Percentiles rank a stretch among this genome's conserved stretches.
phyloP scores from a whole-genome alignment of 805 yeast species.

The Lachancea dasiensis region DNA sequence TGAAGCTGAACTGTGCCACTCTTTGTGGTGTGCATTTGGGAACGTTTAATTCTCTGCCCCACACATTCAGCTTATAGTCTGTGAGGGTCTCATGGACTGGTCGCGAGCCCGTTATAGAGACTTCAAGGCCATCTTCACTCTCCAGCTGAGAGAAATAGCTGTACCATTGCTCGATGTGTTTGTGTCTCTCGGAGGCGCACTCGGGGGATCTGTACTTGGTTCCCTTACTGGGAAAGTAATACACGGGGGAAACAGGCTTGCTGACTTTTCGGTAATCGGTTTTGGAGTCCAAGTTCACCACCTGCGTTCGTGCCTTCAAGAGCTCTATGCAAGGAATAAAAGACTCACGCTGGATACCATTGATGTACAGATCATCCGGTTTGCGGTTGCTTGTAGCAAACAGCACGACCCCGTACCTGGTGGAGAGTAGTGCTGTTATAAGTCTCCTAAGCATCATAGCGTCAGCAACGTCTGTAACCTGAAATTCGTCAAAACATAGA shows the following conservation, averaged over 20 bases:
- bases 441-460: conserved; percentile 90
- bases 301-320: conserved; percentile 66
- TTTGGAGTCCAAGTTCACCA: conserved; percentile 78
- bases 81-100: conserved; percentile 13
- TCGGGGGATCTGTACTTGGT: conserved; percentile 46
- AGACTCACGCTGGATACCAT: conserved; percentile 88
- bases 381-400: conserved; percentile 95
- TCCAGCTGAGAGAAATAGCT: conserved; percentile 60
- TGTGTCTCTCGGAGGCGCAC: conserved; percentile 44
- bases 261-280: conserved; percentile 90
- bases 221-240: conserved; percentile 66
- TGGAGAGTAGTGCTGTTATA: conserved; percentile 56
- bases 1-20: conserved; percentile 87
- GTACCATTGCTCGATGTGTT: conserved; percentile 76
- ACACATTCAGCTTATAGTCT: conserved; percentile 47
- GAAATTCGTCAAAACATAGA: conserved; percentile 93
- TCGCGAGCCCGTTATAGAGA: background rate
- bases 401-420: conserved; percentile 74
- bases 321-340: conserved; percentile 88
- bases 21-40: conserved; percentile 71
- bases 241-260: conserved; percentile 74
- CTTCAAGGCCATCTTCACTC: conserved; percentile 32
- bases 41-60: conserved; percentile 81
- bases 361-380: conserved; percentile 87
- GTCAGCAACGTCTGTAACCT: conserved; percentile 97